A percentile compares a stretch with the other conserved stretches of the same genome.
phyloP scores from a whole-genome alignment of 2,329 filamentous ascomycete species.

The Aspergillus sp. region DNA sequence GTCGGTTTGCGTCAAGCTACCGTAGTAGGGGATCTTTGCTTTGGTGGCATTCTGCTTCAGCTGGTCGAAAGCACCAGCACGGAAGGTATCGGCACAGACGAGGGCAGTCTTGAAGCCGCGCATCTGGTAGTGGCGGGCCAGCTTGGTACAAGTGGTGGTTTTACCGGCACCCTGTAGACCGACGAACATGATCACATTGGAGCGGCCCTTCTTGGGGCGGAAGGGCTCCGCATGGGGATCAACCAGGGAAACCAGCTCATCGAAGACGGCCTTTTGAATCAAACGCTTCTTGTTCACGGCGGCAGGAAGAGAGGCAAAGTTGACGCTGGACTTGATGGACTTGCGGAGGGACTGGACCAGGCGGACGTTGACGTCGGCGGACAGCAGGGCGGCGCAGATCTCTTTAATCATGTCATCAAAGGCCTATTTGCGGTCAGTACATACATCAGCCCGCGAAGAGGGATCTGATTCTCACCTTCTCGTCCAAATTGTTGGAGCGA shows the following conservation, averaged over 20 bases:
- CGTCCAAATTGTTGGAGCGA: conserved; percentile 87
- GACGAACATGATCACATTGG: conserved; percentile 99
- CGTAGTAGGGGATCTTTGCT: conserved; percentile 98
- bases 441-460: background rate
- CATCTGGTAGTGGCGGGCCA: conserved; percentile 91
- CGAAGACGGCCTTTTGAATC: conserved; percentile 96
- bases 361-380: conserved; percentile 95
- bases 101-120: conserved; percentile 89
- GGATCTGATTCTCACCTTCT: conserved; percentile 66
- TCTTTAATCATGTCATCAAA: conserved; percentile 99
- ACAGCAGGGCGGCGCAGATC: conserved; percentile 91
- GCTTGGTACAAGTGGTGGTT: conserved; percentile 96
- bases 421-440: conserved; percentile 57
- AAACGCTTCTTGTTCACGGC: conserved; percentile 97
- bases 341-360: conserved; percentile 89
- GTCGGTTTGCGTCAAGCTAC: conserved; percentile 93
- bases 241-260: conserved; percentile 92
- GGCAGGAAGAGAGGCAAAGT: conserved; percentile 89
- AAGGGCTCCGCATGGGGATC: conserved; percentile 94
- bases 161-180: conserved; percentile 97
- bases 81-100: conserved; percentile 97
- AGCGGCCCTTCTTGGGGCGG: conserved; percentile 93
- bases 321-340: conserved; percentile 86
- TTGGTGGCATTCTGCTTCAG: conserved; percentile 98
- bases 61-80: conserved; percentile 97